These are phyloP conservation scores for Aphanomyces stellatus DNA, from an alignment of 352 stramenopile genomes.

Conservation along the genomic window DNA sequence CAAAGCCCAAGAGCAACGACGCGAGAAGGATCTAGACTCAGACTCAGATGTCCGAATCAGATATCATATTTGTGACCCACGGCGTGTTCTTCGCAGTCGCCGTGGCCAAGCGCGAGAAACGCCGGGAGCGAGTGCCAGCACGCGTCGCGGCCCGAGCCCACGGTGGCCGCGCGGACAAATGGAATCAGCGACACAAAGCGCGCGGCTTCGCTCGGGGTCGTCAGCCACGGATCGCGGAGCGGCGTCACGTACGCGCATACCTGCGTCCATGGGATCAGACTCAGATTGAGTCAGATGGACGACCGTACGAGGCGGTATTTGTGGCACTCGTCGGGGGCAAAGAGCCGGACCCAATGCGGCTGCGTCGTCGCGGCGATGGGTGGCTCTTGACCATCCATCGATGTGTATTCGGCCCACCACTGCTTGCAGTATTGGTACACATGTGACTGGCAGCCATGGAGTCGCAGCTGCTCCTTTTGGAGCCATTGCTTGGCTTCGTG, in stretches of 20 bases:
- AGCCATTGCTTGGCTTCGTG: slow-evolving; percentile 39
- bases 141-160: slow-evolving; percentile 54
- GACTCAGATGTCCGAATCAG: no score
- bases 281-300: no score
- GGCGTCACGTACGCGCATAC: slow-evolving; percentile 79
- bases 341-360: slow-evolving; percentile 64
- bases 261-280: no score
- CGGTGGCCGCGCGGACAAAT: slow-evolving; percentile 39
- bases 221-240: slow-evolving; percentile 39
- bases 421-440: slow-evolving; percentile 80
- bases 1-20: slow-evolving; percentile 83
- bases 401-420: slow-evolving; percentile 76
- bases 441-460: slow-evolving; percentile 40
- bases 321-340: slow-evolving; percentile 82
- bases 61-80: no score
- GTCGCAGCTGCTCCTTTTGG: slow-evolving; percentile 43
- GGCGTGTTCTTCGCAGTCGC: slow-evolving; percentile 78
- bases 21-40: slow-evolving; percentile 60
- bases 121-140: slow-evolving; percentile 67
- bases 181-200: slow-evolving; percentile 78
- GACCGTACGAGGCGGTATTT: slow-evolving; percentile 46
- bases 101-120: slow-evolving; percentile 61
- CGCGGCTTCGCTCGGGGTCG: slow-evolving; percentile 70
- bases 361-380: not conserved
- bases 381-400: slow-evolving; percentile 29